Base-by-base conservation (phyloP, 805 yeast genomes). In the Huiozyma naganishii region DNA sequence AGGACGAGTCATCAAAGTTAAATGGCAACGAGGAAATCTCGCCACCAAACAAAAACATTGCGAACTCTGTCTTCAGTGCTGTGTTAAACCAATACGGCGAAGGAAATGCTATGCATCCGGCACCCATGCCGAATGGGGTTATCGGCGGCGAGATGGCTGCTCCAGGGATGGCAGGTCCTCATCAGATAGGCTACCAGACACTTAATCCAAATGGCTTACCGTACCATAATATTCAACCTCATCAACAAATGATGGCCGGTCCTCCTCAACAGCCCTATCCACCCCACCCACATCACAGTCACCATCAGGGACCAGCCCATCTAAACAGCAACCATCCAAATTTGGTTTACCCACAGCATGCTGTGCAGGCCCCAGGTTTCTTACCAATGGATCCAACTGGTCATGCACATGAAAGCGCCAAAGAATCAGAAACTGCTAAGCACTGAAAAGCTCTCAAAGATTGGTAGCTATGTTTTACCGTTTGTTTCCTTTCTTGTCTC, bases 61-160 rank as follows among this genome's bases (percentile, higher is more conserved):
- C 65, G 2, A 59, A 55, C 45, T 57, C 63, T 45, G 58, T 54
- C 40, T 57, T 58, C 50, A 56, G 55, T 44, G 60, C 68, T 3
- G 62, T 65, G 27, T 46, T 63, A 30, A 54, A 59, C 40, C 64
- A 66, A 41, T 47, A 58, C 27, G 49, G 52, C 12, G 52, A 17
- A 17, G 23, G 23, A 17, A 17, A 17, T 17, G 23, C 23, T 17
- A 17, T 30, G n/a, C 33, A 9, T 30, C n/a, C 11, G 33, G n/a
- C 33, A 30, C 33, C n/a, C 11, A 8, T 30, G 33, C 11, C 57
- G 28, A 41, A 32, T 13, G 51, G 48, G 3, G 45, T 42, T 29
- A 42, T 47, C 10, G 37, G 35, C 23, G 39, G 42, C 11, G 8
- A 36, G 9, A 17, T 29, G 5, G 36, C 13, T 12, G 27, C 36